phyloP scores from a whole-genome alignment of 495 filamentous ascomycete species.

The Aspergillus sclerotioniger region DNA sequence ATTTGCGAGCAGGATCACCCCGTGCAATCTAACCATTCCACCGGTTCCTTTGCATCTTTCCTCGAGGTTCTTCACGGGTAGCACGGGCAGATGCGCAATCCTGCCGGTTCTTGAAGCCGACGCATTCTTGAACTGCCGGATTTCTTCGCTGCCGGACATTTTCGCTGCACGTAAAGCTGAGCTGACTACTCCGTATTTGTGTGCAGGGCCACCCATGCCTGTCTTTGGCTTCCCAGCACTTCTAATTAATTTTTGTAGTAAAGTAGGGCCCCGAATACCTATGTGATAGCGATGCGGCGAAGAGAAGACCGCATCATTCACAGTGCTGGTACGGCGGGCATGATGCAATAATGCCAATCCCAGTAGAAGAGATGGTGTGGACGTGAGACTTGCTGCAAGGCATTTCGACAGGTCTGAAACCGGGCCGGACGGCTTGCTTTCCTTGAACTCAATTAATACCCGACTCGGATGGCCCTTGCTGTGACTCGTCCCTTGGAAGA shows the following conservation, averaged over 20 bases:
- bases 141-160: not conserved
- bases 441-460: slow-evolving; percentile 12
- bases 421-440: slow-evolving; percentile 12
- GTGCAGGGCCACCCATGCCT: no score
- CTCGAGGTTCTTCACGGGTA: slow-evolving; percentile 12
- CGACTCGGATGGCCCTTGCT: slow-evolving; percentile 17
- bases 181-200: no score
- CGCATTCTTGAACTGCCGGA: slow-evolving; percentile 16
- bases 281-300: no score
- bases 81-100: slow-evolving; percentile 6
- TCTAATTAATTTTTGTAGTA: no score
- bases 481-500: not conserved
- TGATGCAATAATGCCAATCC: no score
- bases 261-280: no score
- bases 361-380: not conserved
- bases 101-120: slow-evolving; percentile 2
- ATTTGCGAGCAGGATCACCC: no score
- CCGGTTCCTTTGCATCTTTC: not conserved
- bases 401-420: slow-evolving; percentile 22
- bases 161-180: no score
- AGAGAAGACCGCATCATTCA: no score
- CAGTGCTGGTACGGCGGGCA: no score
- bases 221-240: no score
- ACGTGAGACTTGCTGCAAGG: slow-evolving; percentile 27
- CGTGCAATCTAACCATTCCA: not conserved